Conservation (phyloP, 768 basidiomycete genomes). For the Psilocybe tampanensis region DNA sequence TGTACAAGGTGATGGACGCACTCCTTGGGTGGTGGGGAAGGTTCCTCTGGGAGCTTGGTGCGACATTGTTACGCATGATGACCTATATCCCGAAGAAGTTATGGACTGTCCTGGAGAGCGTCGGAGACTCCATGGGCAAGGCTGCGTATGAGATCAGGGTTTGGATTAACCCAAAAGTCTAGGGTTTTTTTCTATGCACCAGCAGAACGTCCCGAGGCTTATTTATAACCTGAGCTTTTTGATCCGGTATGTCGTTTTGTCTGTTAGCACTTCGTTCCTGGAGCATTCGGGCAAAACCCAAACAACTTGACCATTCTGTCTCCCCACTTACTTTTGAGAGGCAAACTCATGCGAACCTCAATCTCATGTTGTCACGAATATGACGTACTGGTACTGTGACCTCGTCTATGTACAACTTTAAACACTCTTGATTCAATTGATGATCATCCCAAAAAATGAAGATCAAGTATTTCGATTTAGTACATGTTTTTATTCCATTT, state of each 20-base stretch:
- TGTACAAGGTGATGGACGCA: background rate
- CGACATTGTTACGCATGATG: background rate
- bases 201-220: no score
- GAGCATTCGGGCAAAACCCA: conserved; percentile 6
- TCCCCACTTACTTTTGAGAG: conserved; percentile 26
- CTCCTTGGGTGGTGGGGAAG: background rate
- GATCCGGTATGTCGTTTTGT: no score
- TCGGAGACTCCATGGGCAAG: background rate
- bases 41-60: background rate
- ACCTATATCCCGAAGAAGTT: background rate
- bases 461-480: no score
- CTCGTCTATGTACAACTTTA: no score
- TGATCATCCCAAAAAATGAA: no score
- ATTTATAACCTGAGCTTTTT: no score
- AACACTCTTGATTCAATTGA: no score
- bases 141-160: background rate
- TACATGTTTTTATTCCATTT: no score
- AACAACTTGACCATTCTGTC: conserved; percentile 18
- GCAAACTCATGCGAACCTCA: background rate
- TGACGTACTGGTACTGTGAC: no score
- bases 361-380: no score
- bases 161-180: conserved; percentile 6
- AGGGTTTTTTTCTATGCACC: no score
- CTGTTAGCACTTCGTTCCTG: conserved; percentile 23
- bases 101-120: background rate